phyloP scores from a whole-genome alignment of 768 basidiomycete genomes.

The Arthromyces matolae region DNA sequence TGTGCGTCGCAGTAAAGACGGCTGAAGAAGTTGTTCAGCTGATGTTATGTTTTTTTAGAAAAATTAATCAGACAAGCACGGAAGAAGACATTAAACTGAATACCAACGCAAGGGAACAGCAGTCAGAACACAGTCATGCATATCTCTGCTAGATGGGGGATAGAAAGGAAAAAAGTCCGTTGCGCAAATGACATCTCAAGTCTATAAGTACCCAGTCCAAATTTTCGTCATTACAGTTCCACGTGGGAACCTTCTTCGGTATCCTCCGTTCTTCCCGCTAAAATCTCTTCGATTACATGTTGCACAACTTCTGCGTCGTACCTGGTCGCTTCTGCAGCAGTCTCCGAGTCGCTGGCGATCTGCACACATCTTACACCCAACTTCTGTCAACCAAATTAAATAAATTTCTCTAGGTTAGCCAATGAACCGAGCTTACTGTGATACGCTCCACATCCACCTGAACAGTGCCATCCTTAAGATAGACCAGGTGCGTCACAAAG shows the following conservation, averaged over 20 bases:
- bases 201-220: conserved; percentile 11
- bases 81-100: background rate
- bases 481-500: conserved; percentile 83
- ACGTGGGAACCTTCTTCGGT: conserved; percentile 11
- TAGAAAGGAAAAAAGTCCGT: too few relatives aligned
- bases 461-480: conserved; percentile 62
- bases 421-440: conserved; percentile 44
- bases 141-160: too few relatives aligned
- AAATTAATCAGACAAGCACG: background rate
- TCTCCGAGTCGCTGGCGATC: conserved; percentile 39
- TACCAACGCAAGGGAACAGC: conserved; percentile 7
- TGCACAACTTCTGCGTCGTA: conserved; percentile 48
- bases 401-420: conserved; percentile 2
- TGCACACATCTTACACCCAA: conserved; percentile 60
- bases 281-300: conserved; percentile 35
- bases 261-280: conserved; percentile 6
- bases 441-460: conserved; percentile 58
- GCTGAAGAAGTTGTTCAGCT: background rate
- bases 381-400: conserved; percentile 30
- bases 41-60: background rate
- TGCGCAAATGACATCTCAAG: too few relatives aligned
- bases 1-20: conserved; percentile 2
- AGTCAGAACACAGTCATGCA: too few relatives aligned
- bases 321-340: conserved; percentile 17
- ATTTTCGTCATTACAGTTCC: conserved; percentile 11